Evolutionary conservation across 2,329 filamentous ascomycete species (phyloP).

Genomic region (Neurospora crassa): DNA sequence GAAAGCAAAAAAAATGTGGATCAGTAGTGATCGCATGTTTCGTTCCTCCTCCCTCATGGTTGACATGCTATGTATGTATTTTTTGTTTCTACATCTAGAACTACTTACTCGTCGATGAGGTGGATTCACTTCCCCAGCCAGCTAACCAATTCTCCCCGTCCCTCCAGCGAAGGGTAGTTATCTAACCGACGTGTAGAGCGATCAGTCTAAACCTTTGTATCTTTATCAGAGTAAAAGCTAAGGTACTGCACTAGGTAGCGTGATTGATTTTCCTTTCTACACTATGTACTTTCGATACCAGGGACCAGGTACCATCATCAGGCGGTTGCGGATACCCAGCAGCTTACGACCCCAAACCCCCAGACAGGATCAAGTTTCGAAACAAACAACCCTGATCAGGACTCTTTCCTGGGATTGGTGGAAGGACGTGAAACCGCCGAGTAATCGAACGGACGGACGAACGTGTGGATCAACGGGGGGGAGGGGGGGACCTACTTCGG

Average conservation of each 20-base stretch:
- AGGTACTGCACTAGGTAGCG: background rate
- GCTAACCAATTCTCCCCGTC: too few relatives aligned
- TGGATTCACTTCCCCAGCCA: too few relatives aligned
- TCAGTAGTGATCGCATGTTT: background rate
- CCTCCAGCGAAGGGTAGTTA: too few relatives aligned
- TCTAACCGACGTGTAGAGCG: too few relatives aligned
- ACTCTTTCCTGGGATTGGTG: background rate
- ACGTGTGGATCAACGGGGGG: too few relatives aligned
- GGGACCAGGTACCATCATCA: background rate
- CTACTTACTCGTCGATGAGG: too few relatives aligned
- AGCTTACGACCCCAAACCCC: too few relatives aligned
- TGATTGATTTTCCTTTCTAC: background rate
- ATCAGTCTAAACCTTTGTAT: background rate
- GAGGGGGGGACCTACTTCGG: too few relatives aligned
- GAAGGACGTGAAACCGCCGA: background rate
- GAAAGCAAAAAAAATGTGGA: background rate
- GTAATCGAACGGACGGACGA: too few relatives aligned
- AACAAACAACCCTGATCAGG: background rate
- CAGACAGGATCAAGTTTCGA: background rate
- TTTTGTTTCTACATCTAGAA: too few relatives aligned
- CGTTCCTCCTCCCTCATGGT: background rate
- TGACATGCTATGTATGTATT: background rate
- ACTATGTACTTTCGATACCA: background rate
- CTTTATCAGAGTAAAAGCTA: background rate
- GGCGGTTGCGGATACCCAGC: background rate